These are phyloP conservation scores for Penicillium simplicissimum DNA, from an alignment of 495 filamentous ascomycete species.

Conservation along the genomic window DNA sequence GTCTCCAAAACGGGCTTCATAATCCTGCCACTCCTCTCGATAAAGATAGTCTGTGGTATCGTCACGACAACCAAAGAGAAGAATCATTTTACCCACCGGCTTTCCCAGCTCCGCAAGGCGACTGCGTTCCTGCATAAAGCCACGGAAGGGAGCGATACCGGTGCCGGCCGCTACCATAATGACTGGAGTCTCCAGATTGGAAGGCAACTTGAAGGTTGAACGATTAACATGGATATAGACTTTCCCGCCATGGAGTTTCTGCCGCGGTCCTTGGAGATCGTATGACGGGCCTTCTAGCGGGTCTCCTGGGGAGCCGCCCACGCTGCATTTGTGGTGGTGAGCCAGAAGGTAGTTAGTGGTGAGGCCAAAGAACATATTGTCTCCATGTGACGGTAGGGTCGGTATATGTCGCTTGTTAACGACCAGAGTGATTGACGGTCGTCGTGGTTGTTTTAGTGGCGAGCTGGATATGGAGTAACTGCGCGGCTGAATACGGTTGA, in stretches of 20 bases:
- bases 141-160: slow-evolving; percentile 43
- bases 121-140: slow-evolving; percentile 36
- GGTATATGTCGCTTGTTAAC: too few species aligned
- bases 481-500: not conserved
- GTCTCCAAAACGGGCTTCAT: slow-evolving; percentile 43
- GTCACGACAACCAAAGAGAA: slow-evolving; percentile 34
- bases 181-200: slow-evolving; percentile 24
- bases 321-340: too few species aligned
- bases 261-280: too few species aligned
- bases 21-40: slow-evolving; percentile 19
- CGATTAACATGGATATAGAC: not conserved
- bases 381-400: too few species aligned
- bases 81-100: slow-evolving; percentile 20
- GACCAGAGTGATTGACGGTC: not conserved
- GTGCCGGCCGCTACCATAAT: slow-evolving; percentile 40
- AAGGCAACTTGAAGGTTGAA: slow-evolving; percentile 21
- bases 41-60: slow-evolving; percentile 31
- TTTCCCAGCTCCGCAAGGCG: slow-evolving; percentile 20
- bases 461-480: not conserved
- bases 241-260: too few species aligned
- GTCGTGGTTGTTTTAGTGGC: not conserved
- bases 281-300: too few species aligned
- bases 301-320: too few species aligned
- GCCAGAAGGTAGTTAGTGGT: too few species aligned
- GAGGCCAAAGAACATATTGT: too few species aligned